Evolutionary conservation across 805 yeast genomes (phyloP).

Genomic region (Saccharomyces paradoxus): DNA sequence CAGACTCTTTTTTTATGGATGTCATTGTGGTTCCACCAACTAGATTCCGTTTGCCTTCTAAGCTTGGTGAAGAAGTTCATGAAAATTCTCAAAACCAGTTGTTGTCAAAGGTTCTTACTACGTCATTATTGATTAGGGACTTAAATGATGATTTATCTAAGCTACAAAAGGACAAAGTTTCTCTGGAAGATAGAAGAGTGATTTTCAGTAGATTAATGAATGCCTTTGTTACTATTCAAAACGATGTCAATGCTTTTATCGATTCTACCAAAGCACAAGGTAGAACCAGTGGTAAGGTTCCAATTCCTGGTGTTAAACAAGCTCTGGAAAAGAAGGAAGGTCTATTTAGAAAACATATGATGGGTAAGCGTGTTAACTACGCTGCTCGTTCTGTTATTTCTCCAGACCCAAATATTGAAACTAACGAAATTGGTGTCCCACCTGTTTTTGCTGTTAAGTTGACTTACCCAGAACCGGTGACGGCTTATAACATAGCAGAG

Average conservation of each 20-base stretch:
- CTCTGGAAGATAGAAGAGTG: constrained; percentile 64
- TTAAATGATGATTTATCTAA: constrained; percentile 74
- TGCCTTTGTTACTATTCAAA: constrained; percentile 88
- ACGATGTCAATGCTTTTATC: constrained; percentile 87
- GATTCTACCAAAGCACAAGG: constrained; percentile 87
- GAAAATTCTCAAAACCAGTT: constrained; percentile 91
- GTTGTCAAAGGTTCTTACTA: constrained; percentile 67
- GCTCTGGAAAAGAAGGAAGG: constrained; percentile 98
- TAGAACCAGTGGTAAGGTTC: constrained; percentile 51
- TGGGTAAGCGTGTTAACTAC: constrained; percentile 99
- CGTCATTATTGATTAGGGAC: constrained; percentile 77
- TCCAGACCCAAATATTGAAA: constrained; percentile 96
- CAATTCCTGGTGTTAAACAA: constrained; percentile 94
- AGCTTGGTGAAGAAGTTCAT: constrained; percentile 92
- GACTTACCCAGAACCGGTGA: constrained; percentile 97
- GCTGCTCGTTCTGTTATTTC: constrained; percentile 99
- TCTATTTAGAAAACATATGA: constrained; percentile 95
- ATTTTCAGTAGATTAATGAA: constrained; percentile 89
- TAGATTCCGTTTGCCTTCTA: constrained; percentile 92
- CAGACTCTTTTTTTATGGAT: constrained; percentile 86
- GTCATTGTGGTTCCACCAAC: constrained; percentile 92
- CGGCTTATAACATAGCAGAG: constrained; percentile 81
- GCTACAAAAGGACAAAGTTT: constrained; percentile 48
- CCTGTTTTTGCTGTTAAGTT: constrained; percentile 94
- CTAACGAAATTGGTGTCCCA: constrained; percentile 97